These are phyloP conservation scores for Paramecium pentaurelia DNA, from an alignment of 73 alveolate genomes.

Conservation along the genomic window DNA sequence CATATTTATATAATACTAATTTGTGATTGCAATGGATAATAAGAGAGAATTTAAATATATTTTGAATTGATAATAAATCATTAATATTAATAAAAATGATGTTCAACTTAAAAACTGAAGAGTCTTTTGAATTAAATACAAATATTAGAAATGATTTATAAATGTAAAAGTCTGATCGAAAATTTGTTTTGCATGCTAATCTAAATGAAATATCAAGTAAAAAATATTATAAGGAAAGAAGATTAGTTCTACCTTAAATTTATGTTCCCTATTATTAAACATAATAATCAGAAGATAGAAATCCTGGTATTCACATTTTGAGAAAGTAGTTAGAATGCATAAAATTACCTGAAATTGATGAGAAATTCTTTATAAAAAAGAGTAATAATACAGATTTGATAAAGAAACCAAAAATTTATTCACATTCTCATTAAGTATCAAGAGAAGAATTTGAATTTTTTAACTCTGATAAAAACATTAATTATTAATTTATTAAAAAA, in stretches of 20 bases:
- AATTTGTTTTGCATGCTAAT: not conserved
- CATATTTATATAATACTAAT: no score
- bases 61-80: not conserved
- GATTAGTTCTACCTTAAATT: not conserved
- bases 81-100: not conserved
- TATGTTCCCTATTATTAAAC: not conserved
- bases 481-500: not conserved
- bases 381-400: not conserved
- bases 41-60: no score
- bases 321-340: not conserved
- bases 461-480: not conserved
- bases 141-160: not conserved
- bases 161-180: not conserved
- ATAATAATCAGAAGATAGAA: no score
- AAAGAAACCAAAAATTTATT: not conserved
- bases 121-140: not conserved
- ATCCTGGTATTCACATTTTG: no score
- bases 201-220: not conserved
- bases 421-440: not conserved
- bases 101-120: not conserved
- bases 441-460: not conserved
- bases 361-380: not conserved
- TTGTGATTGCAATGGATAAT: no score
- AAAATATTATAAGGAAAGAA: not conserved
- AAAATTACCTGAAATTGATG: not conserved